phyloP scores from a whole-genome alignment of 73 alveolate species.

The Symbiodinium pilosum region DNA sequence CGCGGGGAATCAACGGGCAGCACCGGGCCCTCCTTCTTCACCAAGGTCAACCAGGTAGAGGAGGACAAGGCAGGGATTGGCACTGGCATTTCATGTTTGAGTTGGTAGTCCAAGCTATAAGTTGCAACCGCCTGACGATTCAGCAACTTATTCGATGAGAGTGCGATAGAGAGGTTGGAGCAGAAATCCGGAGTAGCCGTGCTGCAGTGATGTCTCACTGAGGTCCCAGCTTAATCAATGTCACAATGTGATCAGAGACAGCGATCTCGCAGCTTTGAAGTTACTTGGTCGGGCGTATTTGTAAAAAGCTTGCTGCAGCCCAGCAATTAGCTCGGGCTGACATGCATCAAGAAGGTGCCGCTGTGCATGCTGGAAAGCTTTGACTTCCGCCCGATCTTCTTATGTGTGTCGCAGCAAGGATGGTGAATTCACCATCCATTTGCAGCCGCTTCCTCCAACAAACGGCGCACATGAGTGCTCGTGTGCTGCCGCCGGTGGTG shows the following conservation, averaged over 20 bases:
- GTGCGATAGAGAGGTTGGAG: no score
- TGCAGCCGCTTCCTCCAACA: not conserved
- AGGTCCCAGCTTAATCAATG: no score
- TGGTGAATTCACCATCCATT: not conserved
- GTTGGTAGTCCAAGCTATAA: no score
- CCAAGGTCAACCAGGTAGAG: conserved; percentile 43
- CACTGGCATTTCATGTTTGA: no score
- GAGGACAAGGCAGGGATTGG: conserved; percentile 25
- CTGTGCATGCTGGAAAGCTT: not conserved
- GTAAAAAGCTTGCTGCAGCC: not conserved
- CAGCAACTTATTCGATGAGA: no score
- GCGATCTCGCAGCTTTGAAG: not conserved
- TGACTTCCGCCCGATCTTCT: not conserved
- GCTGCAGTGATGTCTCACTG: no score
- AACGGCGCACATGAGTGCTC: no score
- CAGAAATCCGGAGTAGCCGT: no score
- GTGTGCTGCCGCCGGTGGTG: no score
- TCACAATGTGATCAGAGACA: not conserved
- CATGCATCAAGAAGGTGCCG: not conserved
- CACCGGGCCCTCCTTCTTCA: conserved; percentile 66
- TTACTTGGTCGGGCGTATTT: not conserved
- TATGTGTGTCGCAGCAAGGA: no score
- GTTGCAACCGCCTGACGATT: no score
- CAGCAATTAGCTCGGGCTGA: not conserved
- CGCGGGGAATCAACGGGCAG: conserved; percentile 35